Conservation (phyloP, 2,329 filamentous ascomycete species). For the Hypoxylon sp. region DNA sequence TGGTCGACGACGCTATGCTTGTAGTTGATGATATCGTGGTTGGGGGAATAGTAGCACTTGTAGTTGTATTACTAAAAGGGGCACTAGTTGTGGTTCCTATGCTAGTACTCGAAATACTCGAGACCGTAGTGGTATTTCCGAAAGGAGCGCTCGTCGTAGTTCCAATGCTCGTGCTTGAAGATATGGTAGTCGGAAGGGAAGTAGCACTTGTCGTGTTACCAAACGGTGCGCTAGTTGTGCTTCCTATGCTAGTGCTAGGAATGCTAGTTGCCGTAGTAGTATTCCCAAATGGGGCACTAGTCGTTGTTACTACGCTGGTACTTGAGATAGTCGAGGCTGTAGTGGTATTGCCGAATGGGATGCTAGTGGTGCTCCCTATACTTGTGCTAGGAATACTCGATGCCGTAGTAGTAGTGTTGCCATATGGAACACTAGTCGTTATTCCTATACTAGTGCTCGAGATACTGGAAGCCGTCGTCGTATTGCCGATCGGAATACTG, state of each 20-base stretch:
- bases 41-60: slow-evolving; percentile 27
- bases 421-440: slow-evolving; percentile 21
- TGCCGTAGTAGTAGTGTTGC: slow-evolving; percentile 36
- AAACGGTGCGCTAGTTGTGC: slow-evolving; percentile 22
- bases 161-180: slow-evolving; percentile 11
- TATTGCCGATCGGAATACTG: slow-evolving; percentile 23
- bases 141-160: slow-evolving; percentile 14
- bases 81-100: slow-evolving; percentile 13
- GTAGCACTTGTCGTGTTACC: slow-evolving; percentile 13
- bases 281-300: slow-evolving; percentile 8
- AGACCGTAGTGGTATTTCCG: slow-evolving; percentile 19
- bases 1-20: slow-evolving; percentile 34
- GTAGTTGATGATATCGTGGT: slow-evolving; percentile 26
- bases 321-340: slow-evolving; percentile 1
- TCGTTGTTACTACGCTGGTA: slow-evolving; percentile 4
- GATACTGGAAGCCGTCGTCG: neutral
- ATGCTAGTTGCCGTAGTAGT: slow-evolving; percentile 2
- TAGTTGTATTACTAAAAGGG: slow-evolving; percentile 29
- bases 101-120: slow-evolving; percentile 3
- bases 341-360: slow-evolving; percentile 17
- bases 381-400: slow-evolving; percentile 11
- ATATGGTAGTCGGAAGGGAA: slow-evolving; percentile 2
- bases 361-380: slow-evolving; percentile 13
- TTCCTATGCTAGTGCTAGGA: slow-evolving; percentile 18
- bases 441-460: slow-evolving; percentile 20